Evolutionary conservation across 2,329 filamentous ascomycete genomes (phyloP).

Genomic region (Fusarium multiceps): DNA sequence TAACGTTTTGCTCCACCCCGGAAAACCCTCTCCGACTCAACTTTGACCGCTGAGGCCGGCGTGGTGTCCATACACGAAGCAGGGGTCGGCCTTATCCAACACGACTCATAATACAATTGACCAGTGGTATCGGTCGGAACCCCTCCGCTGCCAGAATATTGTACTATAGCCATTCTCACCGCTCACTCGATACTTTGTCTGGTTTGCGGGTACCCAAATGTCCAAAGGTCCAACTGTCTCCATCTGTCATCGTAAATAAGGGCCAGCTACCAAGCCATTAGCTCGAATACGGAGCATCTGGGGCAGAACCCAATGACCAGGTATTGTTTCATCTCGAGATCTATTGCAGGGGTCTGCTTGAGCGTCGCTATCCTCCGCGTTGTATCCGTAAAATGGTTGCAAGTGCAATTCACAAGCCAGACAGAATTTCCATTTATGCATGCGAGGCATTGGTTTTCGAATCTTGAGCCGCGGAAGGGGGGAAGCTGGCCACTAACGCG

Average conservation of each 20-base stretch:
- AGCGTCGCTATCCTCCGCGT: background rate
- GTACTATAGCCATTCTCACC: conserved; percentile 21
- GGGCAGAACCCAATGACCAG: background rate
- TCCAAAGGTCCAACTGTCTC: background rate
- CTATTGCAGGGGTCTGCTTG: conserved; percentile 4
- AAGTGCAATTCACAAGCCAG: conserved; percentile 7
- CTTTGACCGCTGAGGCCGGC: conserved; percentile 13
- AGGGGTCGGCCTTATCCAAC: conserved; percentile 3
- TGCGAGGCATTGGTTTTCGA: conserved; percentile 9
- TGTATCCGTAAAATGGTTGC: conserved; percentile 5
- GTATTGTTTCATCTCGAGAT: conserved; percentile 3
- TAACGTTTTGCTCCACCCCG: conserved; percentile 18
- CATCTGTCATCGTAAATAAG: background rate
- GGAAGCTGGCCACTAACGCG: conserved; percentile 11
- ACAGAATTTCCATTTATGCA: conserved; percentile 6
- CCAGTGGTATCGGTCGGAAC: background rate
- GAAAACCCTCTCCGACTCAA: conserved; percentile 41
- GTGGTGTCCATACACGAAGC: background rate
- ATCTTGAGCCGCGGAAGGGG: conserved; percentile 4
- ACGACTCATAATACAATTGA: background rate
- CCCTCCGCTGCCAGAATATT: background rate
- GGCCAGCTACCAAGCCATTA: background rate
- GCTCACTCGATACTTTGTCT: conserved; percentile 1
- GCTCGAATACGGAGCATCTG: conserved; percentile 5
- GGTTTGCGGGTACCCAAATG: background rate